Percentiles rank a stretch among this genome's conserved stretches.
These are phyloP conservation scores for Ophiostoma angusticollis DNA, from an alignment of 2,329 filamentous ascomycete species.

Conservation along the genomic window DNA sequence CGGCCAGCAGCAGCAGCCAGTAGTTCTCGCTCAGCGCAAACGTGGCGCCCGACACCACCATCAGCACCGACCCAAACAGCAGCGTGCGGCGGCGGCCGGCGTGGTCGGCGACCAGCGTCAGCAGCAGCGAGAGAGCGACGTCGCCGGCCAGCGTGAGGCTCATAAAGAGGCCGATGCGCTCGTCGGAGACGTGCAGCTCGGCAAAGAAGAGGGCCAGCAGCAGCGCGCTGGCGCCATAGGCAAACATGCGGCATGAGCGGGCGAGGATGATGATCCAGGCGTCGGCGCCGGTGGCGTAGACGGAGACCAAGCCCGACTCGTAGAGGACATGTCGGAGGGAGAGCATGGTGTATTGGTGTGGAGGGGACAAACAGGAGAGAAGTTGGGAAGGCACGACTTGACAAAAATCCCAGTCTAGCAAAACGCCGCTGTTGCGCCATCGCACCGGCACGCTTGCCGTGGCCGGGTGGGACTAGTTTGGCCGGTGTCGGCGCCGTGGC, in stretches of 20 bases:
- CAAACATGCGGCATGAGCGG: slow-evolving; percentile 44
- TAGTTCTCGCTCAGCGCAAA: slow-evolving; percentile 44
- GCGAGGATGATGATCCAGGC: slow-evolving; percentile 41
- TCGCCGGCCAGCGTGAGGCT: slow-evolving; percentile 49
- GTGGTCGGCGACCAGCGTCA: slow-evolving; percentile 46
- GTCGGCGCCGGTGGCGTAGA: slow-evolving; percentile 34
- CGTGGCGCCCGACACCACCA: slow-evolving; percentile 40
- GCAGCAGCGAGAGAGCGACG: slow-evolving; percentile 41
- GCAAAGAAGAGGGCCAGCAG: slow-evolving; percentile 50
- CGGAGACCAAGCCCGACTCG: slow-evolving; percentile 35
- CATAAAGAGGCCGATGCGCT: slow-evolving; percentile 53
- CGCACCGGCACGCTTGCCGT: slow-evolving; percentile 1
- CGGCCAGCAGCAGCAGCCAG: slow-evolving; percentile 45
- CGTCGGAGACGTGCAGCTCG: slow-evolving; percentile 40
- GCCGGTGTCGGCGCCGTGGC: slow-evolving; percentile 7
- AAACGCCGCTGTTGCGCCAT: no score
- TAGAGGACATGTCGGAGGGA: slow-evolving; percentile 20
- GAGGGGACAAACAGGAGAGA: not conserved
- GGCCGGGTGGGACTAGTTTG: not conserved
- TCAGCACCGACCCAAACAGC: slow-evolving; percentile 38
- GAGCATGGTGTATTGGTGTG: slow-evolving; percentile 1
- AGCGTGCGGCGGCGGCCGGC: slow-evolving; percentile 44
- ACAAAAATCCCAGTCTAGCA: no score
- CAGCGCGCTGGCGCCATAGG: slow-evolving; percentile 48
- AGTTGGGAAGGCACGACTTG: no score